Evolutionary conservation across 805 yeast species (phyloP), one percentile per base, ranked within the genome.

Genomic region (Kockiozyma suomiensis): DNA sequence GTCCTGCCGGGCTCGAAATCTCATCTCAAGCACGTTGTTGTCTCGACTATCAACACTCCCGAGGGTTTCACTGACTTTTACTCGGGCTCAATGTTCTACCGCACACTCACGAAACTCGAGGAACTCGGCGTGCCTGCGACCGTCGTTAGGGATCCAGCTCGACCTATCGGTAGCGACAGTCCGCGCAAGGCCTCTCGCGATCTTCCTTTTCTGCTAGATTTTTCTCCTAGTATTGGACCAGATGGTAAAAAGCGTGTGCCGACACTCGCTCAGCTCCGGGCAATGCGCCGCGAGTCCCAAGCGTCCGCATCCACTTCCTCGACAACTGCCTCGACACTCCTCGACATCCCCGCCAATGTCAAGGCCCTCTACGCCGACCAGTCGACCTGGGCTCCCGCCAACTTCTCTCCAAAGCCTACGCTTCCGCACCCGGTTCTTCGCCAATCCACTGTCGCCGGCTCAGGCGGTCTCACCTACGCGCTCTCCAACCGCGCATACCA

Each of bases 61-160:
- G 64, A 59, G 19, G 65, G 64, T 25, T 57, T 56, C 33, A 51
- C 66, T 15, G 54, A 48, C 25, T 64, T 54, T 40, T 38, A 28
- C 21, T 41, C 52, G 7, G 67, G 55, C 19, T 45, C 45, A 28
- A 10, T 35, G 46, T 64, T 38, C 35, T 23, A 19, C 17, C 28
- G 35, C 33, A 40, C 61, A 10, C 54, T 47, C 26, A 6, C 25
- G 28, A 50, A 59, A 32, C 19, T 64, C 19, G 45, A 50, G 15
- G 66, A 59, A 17, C 43, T 52, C 32, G 41, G 47, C 17, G 28
- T 19, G 40, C 62, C 64, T 21, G 58, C 43, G 25, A 33, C 58
- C 2, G 41, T 21, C 30, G 10, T 30, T 6, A 30, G 33, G 10
- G 33, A 30, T 30, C 10, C 25, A 15, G 15, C 17, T 15, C 23